These are phyloP conservation scores for Neotropicomus parvogracilis DNA, from an alignment of 1,284 basidiomycete species.

Conservation along the genomic window DNA sequence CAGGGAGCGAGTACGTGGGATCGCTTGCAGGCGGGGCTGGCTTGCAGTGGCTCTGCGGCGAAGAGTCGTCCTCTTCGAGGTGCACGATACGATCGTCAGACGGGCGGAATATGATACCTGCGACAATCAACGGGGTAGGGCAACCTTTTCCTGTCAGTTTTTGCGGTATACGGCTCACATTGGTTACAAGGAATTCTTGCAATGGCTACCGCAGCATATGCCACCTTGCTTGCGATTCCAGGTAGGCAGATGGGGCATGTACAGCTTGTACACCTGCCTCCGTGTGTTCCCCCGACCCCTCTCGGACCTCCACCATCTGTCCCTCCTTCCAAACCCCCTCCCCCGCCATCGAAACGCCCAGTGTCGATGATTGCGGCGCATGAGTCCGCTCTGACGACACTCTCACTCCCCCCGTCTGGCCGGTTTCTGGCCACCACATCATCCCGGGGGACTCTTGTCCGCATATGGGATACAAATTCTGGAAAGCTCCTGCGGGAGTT, in stretches of 20 bases:
- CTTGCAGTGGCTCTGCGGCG: constrained; percentile 80
- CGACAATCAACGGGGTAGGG: constrained; percentile 80
- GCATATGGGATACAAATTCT: constrained; percentile 81
- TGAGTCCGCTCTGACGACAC: constrained; percentile 71
- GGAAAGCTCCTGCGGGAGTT: constrained; percentile 81
- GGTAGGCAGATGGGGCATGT: constrained; percentile 90
- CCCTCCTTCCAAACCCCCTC: constrained; percentile 48
- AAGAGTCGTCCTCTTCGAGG: constrained; percentile 76
- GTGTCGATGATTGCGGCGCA: constrained; percentile 87
- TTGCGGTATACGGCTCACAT: constrained; percentile 9
- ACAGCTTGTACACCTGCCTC: constrained; percentile 83
- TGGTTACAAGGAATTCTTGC: constrained; percentile 69
- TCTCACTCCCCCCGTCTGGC: constrained; percentile 78
- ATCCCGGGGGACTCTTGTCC: constrained; percentile 79
- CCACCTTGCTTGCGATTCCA: constrained; percentile 83
- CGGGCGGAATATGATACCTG: constrained; percentile 86
- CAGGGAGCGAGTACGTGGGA: constrained; percentile 78
- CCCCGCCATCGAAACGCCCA: constrained; percentile 57
- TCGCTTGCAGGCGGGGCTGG: constrained; percentile 78
- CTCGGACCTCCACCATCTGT: constrained; percentile 31
- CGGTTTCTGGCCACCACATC: constrained; percentile 84
- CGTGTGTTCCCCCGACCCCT: constrained; percentile 48
- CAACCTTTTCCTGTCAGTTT: constrained; percentile 6
- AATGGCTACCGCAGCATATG: constrained; percentile 71
- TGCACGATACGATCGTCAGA: constrained; percentile 58